A percentile compares a stretch with the other conserved stretches of the same genome.
Conservation (phyloP, 306 rosid species). For the Vigna unguiculata region DNA sequence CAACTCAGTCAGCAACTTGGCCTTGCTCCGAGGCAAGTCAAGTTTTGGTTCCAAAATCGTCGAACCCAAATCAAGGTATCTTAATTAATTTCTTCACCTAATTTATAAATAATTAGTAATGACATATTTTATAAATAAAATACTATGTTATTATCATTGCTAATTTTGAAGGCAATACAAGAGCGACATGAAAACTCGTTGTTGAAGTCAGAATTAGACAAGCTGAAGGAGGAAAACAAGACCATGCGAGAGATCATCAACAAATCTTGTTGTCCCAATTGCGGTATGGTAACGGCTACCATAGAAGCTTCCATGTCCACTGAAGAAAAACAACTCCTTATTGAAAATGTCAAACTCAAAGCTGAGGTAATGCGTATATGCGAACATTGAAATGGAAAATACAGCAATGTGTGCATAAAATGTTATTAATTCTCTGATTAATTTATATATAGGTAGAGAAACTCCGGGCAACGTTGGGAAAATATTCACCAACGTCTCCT, state of each 20-base stretch:
- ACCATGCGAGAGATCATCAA: slow-evolving; percentile 69
- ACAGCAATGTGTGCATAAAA: neutral
- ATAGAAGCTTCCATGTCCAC: slow-evolving; percentile 64
- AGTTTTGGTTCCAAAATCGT: slow-evolving; percentile 99
- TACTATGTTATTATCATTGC: no score
- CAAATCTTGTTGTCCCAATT: slow-evolving; percentile 87
- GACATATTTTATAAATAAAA: neutral
- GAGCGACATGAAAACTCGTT: slow-evolving; percentile 93
- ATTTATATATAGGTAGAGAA: slow-evolving; percentile 62
- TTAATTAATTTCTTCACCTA: neutral
- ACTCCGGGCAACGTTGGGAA: slow-evolving; percentile 66
- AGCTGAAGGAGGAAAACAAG: slow-evolving; percentile 77
- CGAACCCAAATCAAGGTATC: slow-evolving; percentile 95
- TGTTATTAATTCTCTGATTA: neutral
- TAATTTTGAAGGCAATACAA: slow-evolving; percentile 77
- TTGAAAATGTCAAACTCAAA: slow-evolving; percentile 92
- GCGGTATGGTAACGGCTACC: slow-evolving; percentile 71
- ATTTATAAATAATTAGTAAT: neutral
- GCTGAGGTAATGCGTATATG: slow-evolving; percentile 68
- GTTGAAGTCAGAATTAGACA: slow-evolving; percentile 86
- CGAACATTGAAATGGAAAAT: no score
- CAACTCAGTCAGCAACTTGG: slow-evolving; percentile 92
- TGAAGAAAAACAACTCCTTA: slow-evolving; percentile 83
- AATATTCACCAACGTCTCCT: slow-evolving; percentile 61
- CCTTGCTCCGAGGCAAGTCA: slow-evolving; percentile 95